Evolutionary conservation across 2,329 filamentous ascomycete genomes (phyloP), one percentile per base, ranked within the genome.

Genomic region (Hypoxylon sp.): DNA sequence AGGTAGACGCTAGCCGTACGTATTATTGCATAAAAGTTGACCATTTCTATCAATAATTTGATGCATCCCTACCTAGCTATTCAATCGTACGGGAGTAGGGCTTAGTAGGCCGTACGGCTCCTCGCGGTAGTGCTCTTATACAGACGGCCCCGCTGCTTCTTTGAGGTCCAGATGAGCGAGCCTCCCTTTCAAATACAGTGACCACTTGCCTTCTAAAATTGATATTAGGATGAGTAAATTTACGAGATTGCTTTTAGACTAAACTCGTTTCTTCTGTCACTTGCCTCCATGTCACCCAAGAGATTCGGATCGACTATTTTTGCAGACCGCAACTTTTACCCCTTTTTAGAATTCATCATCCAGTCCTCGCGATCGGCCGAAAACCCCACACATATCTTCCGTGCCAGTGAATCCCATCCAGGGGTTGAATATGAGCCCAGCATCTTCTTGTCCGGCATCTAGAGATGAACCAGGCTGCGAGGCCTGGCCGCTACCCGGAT

Each of bases 371-470:
- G 67, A 38, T 17, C 60, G 52, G 9, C 65, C 62, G 7, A 72
- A 58, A 0, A 72, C 53, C 5, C 71, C 72, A 53, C 73, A 73
- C 48, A 75, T 63, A 14, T 76, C 74, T 45, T 76, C 74, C 0
- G 60, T 72, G n/a, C 70, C 72, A 2, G 70, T 63, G 30, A 75
- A 75, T 1, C 75, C 75, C 74, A 76, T 76, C 72, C 72, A 73
- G 1, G 75, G 74, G 51, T 76, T 76, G 63, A 75, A 76, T 21
- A 74, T 73, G 11, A 75, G 62, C 2, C 72, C 74, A 2, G 73
- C 72, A 48, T 74, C 73, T 61, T 75, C 72, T 36, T 69, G 71
- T 2, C 57, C 60, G 2, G 72, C 73, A 17, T 75, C 74, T 4
- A 74, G 59, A 9, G 64, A 68, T 41, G 30, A 13, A 25, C 55